phyloP scores from a whole-genome alignment of 495 filamentous ascomycete species.

The Penicillium robsamsonii region DNA sequence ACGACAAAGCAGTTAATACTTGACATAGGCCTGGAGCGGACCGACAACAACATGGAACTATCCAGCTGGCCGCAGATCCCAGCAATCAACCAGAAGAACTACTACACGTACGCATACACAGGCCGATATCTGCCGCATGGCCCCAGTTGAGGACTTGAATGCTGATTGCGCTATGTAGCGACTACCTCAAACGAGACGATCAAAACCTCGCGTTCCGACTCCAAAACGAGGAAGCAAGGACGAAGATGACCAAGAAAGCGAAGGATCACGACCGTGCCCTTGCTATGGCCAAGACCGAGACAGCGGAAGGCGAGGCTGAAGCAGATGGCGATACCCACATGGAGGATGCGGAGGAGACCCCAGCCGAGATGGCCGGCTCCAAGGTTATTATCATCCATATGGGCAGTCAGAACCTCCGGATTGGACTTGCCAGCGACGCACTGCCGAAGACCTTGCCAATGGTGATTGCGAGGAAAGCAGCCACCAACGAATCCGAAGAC shows the following conservation, averaged over 20 bases:
- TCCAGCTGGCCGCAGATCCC: conserved; percentile 89
- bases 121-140: not conserved
- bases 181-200: conserved; percentile 97
- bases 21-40: conserved; percentile 76
- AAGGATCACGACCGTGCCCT: conserved; percentile 84
- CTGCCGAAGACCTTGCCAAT: conserved; percentile 92
- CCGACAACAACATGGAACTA: conserved; percentile 95
- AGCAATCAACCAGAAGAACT: conserved; percentile 99
- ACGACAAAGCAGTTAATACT: not conserved
- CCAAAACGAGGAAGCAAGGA: conserved; percentile 77
- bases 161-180: conserved; percentile 48
- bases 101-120: conserved; percentile 82
- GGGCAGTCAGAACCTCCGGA: conserved; percentile 95
- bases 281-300: conserved; percentile 57
- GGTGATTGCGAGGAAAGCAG: conserved; percentile 77
- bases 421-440: conserved; percentile 91
- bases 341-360: conserved; percentile 57
- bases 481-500: conserved; percentile 78
- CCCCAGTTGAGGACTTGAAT: not conserved
- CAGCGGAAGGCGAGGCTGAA: conserved; percentile 51
- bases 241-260: conserved; percentile 74
- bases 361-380: conserved; percentile 67
- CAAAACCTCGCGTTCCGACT: conserved; percentile 86
- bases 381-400: conserved; percentile 95
- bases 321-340: conserved; percentile 61